phyloP scores from a whole-genome alignment of 768 basidiomycete genomes.

The Mycena filopes region DNA sequence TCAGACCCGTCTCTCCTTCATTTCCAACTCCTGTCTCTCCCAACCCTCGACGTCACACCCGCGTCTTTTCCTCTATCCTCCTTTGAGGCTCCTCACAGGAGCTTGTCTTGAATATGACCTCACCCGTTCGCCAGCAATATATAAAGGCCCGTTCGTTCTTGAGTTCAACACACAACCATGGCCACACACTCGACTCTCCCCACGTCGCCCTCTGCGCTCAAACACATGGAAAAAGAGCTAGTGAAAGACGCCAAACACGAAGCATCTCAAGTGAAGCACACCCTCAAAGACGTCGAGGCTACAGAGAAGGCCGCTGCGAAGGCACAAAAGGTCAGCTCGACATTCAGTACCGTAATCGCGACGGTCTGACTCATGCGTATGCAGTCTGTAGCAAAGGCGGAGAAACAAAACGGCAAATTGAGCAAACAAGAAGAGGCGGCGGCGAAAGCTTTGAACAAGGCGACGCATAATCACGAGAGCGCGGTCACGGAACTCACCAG shows the following conservation, averaged over 20 bases:
- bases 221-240: constrained; percentile 52
- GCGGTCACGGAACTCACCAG: constrained; percentile 49
- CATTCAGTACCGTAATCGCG: too few species aligned
- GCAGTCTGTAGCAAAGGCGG: constrained; percentile 61
- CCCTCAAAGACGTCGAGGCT: constrained; percentile 54
- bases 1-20: too few species aligned
- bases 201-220: constrained; percentile 39
- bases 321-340: constrained; percentile 50
- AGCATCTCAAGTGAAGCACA: constrained; percentile 53
- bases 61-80: background rate
- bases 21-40: background rate
- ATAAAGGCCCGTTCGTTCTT: background rate
- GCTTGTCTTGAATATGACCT: constrained; percentile 7
- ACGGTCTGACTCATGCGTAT: background rate
- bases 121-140: background rate
- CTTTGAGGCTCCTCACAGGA: background rate
- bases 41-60: background rate
- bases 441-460: constrained; percentile 57
- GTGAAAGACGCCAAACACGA: constrained; percentile 55
- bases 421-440: constrained; percentile 57
- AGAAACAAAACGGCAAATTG: constrained; percentile 54
- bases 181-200: constrained; percentile 35
- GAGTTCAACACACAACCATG: background rate
- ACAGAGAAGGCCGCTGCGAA: constrained; percentile 59
- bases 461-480: constrained; percentile 56